Conservation (phyloP, 345 rosid species). For the Stellera chamaejasme region DNA sequence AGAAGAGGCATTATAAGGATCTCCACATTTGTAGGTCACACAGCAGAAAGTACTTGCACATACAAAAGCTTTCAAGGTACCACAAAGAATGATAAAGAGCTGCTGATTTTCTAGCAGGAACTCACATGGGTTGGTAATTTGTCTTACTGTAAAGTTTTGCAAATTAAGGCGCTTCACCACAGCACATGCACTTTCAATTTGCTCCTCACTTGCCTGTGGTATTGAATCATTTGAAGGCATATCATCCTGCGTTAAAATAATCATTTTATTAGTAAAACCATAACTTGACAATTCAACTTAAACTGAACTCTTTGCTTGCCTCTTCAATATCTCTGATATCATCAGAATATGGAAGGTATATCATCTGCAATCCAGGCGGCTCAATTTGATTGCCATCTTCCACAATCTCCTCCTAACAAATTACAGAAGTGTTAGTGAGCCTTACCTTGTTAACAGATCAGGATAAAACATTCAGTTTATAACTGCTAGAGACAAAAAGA, state of each 20-base stretch:
- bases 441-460: background rate
- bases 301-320: slow-evolving; percentile 38
- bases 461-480: too few species aligned
- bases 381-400: slow-evolving; percentile 74
- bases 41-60: too few species aligned
- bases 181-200: slow-evolving; percentile 58
- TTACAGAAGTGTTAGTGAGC: slow-evolving; percentile 11
- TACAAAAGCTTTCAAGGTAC: too few species aligned
- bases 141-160: slow-evolving; percentile 72
- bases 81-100: background rate
- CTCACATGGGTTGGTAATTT: slow-evolving; percentile 81
- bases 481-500: background rate
- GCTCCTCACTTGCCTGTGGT: slow-evolving; percentile 71
- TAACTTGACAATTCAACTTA: slow-evolving; percentile 11
- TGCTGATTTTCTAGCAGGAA: background rate
- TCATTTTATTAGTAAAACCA: slow-evolving; percentile 16
- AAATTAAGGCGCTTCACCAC: slow-evolving; percentile 70
- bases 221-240: slow-evolving; percentile 28
- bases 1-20: too few species aligned
- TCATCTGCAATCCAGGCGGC: slow-evolving; percentile 97
- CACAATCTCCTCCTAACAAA: slow-evolving; percentile 64
- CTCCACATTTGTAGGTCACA: too few species aligned
- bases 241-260: slow-evolving; percentile 40
- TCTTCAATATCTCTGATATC: slow-evolving; percentile 81
- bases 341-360: slow-evolving; percentile 84